These are phyloP conservation scores for Aspergillus caelatus DNA, from an alignment of 2,329 filamentous ascomycete genomes.

Conservation along the genomic window DNA sequence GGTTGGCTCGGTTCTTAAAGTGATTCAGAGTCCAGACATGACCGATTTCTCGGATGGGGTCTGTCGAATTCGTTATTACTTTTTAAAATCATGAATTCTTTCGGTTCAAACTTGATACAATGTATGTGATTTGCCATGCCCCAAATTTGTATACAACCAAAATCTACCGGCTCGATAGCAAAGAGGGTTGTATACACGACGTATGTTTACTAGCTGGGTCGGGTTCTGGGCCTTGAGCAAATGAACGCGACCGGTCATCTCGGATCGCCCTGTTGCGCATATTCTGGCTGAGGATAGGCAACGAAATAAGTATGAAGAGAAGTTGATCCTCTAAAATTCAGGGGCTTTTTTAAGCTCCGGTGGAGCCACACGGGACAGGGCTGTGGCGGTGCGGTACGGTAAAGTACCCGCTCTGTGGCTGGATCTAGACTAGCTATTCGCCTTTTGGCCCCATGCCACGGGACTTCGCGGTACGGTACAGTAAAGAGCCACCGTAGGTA, in stretches of 20 bases:
- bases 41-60: not conserved
- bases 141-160: not conserved
- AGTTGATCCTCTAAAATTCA: slow-evolving; percentile 14
- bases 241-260: not conserved
- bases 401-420: slow-evolving; percentile 9
- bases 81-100: not conserved
- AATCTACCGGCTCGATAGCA: not conserved
- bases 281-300: not conserved
- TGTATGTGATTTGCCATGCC: not conserved
- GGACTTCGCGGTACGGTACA: slow-evolving; percentile 7
- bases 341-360: slow-evolving; percentile 25
- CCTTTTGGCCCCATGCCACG: not conserved
- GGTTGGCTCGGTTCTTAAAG: not conserved
- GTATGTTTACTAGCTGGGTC: not conserved
- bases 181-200: not conserved
- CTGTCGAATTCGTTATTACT: not conserved
- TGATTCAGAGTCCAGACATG: not conserved
- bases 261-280: not conserved
- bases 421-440: not conserved
- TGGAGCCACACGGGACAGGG: slow-evolving; percentile 21
- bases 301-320: slow-evolving; percentile 1
- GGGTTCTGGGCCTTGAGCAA: not conserved
- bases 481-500: not conserved
- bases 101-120: not conserved
- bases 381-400: slow-evolving; percentile 25